These are phyloP conservation scores for Diaporthe vexans DNA, from an alignment of 2,329 filamentous ascomycete genomes.

Conservation along the genomic window DNA sequence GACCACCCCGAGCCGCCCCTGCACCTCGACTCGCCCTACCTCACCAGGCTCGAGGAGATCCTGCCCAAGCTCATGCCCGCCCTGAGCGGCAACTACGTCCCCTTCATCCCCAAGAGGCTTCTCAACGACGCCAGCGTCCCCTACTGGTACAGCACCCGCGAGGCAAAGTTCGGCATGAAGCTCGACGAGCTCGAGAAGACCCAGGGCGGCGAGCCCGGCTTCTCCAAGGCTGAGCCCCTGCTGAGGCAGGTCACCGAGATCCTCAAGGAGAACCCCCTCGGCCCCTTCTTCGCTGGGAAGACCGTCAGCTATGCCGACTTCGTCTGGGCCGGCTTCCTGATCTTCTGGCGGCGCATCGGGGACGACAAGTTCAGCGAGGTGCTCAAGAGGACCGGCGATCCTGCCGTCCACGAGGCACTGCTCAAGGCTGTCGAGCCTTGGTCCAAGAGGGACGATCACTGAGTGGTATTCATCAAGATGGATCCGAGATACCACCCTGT, in stretches of 20 bases:
- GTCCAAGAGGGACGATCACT: constrained; percentile 56
- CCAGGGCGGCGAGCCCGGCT: constrained; percentile 64
- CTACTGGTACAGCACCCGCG: constrained; percentile 70
- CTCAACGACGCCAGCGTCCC: constrained; percentile 64
- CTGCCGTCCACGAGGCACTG: constrained; percentile 54
- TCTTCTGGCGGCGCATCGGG: constrained; percentile 54
- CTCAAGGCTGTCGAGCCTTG: constrained; percentile 58
- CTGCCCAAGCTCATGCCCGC: constrained; percentile 50
- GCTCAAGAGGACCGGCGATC: constrained; percentile 55
- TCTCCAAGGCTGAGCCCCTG: constrained; percentile 57
- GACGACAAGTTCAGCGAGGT: constrained; percentile 52
- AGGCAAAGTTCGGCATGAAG: constrained; percentile 63
- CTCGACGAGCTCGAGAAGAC: constrained; percentile 64
- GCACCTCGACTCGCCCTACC: constrained; percentile 67
- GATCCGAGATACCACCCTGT: not conserved
- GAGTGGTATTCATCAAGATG: not conserved
- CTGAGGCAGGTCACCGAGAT: constrained; percentile 57
- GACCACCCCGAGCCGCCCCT: constrained; percentile 70
- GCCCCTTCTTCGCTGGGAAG: constrained; percentile 73
- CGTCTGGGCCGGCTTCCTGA: constrained; percentile 53
- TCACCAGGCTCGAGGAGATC: constrained; percentile 59
- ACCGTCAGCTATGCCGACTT: constrained; percentile 71
- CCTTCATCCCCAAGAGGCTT: constrained; percentile 62
- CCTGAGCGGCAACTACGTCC: constrained; percentile 60
- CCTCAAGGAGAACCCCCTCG: constrained; percentile 67